These are phyloP conservation scores for Rubus idaeus DNA, from an alignment of 306 rosid species.

Conservation along the genomic window DNA sequence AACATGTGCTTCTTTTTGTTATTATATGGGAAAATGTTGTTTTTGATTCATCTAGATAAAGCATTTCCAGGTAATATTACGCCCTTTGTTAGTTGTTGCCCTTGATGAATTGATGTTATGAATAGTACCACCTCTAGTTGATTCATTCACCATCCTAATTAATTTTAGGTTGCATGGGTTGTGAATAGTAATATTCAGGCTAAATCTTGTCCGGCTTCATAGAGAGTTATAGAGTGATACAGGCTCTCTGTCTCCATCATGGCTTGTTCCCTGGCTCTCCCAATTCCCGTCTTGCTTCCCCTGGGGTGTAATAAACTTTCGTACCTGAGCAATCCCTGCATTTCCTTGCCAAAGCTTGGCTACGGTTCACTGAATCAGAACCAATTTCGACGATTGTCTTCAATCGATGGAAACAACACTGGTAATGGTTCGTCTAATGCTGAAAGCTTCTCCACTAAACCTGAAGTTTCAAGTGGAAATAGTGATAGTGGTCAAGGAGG, in stretches of 20 bases:
- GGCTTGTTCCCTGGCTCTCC: slow-evolving; percentile 6
- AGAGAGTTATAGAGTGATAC: neutral
- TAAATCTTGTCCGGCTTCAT: neutral
- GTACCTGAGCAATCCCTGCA: slow-evolving; percentile 8
- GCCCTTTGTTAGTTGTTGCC: neutral
- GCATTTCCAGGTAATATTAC: neutral
- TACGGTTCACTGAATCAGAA: slow-evolving; percentile 27
- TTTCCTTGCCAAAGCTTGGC: slow-evolving; percentile 26
- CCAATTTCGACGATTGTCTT: slow-evolving; percentile 21
- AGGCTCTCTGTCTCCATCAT: neutral
- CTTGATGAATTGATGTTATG: neutral
- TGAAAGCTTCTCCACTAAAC: slow-evolving; percentile 16
- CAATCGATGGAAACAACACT: slow-evolving; percentile 28
- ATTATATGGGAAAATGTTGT: neutral
- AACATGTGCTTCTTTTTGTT: neutral
- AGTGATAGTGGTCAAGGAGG: slow-evolving; percentile 41
- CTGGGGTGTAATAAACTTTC: slow-evolving; percentile 23
- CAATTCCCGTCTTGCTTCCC: neutral
- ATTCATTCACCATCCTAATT: neutral
- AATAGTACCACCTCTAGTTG: neutral
- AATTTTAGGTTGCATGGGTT: neutral
- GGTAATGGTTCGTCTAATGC: slow-evolving; percentile 40
- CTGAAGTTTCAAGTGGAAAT: slow-evolving; percentile 50
- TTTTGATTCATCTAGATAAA: neutral
- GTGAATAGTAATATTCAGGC: neutral